Conservation (phyloP, 1,139 yeast species). For the Arxiozyma heterogenica region DNA sequence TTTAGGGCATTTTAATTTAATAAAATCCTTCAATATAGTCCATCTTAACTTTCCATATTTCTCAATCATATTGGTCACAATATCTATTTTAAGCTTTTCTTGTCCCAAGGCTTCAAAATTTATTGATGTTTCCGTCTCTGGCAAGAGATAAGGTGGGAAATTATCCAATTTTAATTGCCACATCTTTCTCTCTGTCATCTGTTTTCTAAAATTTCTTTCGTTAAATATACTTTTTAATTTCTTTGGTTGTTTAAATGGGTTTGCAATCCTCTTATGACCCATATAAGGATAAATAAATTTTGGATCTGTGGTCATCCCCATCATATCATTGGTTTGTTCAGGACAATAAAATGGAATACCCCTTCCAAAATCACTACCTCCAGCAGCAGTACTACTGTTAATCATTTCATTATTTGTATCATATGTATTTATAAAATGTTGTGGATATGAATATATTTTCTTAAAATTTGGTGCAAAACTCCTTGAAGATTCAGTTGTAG, state of each 20-base stretch:
- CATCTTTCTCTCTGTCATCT: constrained; percentile 31
- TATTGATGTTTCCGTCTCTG: constrained; percentile 12
- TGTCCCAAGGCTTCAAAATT: background rate
- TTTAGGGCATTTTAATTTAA: constrained; percentile 27
- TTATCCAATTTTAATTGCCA: constrained; percentile 25
- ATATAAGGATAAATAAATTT: background rate
- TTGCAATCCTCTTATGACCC: constrained; percentile 6
- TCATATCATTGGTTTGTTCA: background rate
- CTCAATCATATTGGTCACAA: constrained; percentile 16
- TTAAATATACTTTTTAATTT: constrained; percentile 21
- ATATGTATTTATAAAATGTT: background rate
- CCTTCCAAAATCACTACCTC: background rate
- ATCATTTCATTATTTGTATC: background rate
- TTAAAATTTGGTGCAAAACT: background rate
- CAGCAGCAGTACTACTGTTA: too few relatives aligned
- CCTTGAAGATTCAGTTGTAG: too few relatives aligned
- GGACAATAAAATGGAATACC: background rate
- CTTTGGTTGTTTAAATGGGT: constrained; percentile 11
- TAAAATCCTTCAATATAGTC: constrained; percentile 29
- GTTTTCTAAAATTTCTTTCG: constrained; percentile 28
- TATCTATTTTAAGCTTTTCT: constrained; percentile 7
- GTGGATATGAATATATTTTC: background rate
- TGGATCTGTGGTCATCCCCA: background rate
- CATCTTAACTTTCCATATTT: constrained; percentile 27
- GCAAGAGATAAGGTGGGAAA: constrained; percentile 28